Base-by-base conservation (phyloP, 139 green algal species). In the Nannochloris sp. region DNA sequence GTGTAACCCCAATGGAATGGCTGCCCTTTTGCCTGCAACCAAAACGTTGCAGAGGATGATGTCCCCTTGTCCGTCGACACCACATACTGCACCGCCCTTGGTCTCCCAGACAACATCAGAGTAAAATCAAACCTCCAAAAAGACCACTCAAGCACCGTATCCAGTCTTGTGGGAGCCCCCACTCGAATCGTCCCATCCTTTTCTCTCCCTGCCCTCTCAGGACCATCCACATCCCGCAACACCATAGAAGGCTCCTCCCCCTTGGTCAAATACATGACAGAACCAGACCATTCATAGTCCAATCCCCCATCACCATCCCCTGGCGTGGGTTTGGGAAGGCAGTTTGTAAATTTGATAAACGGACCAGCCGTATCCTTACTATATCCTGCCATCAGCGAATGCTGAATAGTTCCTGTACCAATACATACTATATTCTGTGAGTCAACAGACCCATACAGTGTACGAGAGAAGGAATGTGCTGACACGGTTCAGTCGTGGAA, bases 51-150 rank as follows among this genome's bases (percentile, higher is more conserved):
- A 63, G 31, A 67, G 12, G n/a, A 16, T 28, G 29, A 29, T 17
- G 48, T 17, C 51, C 23, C 46, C 31, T 49, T 14, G 6, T 17
- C 14, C n/a, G 20, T n/a, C 31, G 57, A 12, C 23, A 78, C 46
- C 20, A 53, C 30, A 46, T 77, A 80, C 25, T 62, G n/a, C 2
- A 74, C 43, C 14, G 33, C 8, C 13, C 62, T 49, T 50, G 63
- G 51, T 56, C 72, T 43, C 28, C 59, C 40, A 40, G 30, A 37
- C 17, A 79, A 43, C 2, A 46, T 26, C 1, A 82, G 53, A 23
- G 59, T 50, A 16, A 82, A 30, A 2, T 83, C 68, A 45, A 83
- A 82, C 13, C 77, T 48, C 77, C 77, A 83, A 61, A 69, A 78
- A 2, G 29, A 59, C 74, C 77, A 82, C 1, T 59, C 62, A 49